Conservation (phyloP, 2,329 filamentous ascomycete species). For the Lasiodiplodia sp. region DNA sequence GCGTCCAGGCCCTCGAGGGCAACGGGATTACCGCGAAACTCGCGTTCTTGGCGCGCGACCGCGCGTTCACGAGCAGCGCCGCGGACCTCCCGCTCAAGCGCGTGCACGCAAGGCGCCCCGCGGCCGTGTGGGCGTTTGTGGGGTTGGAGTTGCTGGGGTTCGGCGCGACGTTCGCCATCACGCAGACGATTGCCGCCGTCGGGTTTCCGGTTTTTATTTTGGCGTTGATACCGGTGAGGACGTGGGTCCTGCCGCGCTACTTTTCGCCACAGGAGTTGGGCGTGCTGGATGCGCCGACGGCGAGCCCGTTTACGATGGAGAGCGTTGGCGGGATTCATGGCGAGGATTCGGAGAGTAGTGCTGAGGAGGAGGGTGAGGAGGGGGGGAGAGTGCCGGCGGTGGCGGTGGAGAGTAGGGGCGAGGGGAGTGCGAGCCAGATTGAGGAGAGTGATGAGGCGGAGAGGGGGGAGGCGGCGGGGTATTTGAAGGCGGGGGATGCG, state of each 20-base stretch:
- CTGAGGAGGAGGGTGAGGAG: too few species aligned
- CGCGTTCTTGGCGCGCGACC: conserved; percentile 57
- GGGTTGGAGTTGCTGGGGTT: conserved; percentile 61
- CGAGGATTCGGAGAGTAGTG: neutral
- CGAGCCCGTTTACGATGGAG: conserved; percentile 61
- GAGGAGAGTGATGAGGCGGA: conserved; percentile 40
- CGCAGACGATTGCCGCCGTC: conserved; percentile 66
- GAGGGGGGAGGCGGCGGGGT: conserved; percentile 36
- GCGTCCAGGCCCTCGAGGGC: conserved; percentile 59
- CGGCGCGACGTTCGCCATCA: conserved; percentile 63
- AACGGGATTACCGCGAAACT: conserved; percentile 63
- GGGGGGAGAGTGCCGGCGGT: too few species aligned
- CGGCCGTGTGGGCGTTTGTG: conserved; percentile 59
- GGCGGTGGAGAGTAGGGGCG: too few species aligned
- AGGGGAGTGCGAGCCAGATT: conserved; percentile 28
- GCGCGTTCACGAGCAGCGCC: conserved; percentile 51
- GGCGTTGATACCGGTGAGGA: conserved; percentile 62
- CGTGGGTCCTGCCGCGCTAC: conserved; percentile 58
- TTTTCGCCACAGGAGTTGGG: conserved; percentile 58
- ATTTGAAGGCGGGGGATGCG: conserved; percentile 9
- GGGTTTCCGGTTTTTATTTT: conserved; percentile 67
- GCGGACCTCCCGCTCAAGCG: conserved; percentile 55
- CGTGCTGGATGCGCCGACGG: conserved; percentile 62
- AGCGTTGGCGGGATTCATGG: conserved; percentile 54
- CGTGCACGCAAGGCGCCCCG: conserved; percentile 47